Evolutionary conservation across 1,139 yeast genomes (phyloP), one percentile per base, ranked within the genome.

Genomic region (Kodamaea alishanica): DNA sequence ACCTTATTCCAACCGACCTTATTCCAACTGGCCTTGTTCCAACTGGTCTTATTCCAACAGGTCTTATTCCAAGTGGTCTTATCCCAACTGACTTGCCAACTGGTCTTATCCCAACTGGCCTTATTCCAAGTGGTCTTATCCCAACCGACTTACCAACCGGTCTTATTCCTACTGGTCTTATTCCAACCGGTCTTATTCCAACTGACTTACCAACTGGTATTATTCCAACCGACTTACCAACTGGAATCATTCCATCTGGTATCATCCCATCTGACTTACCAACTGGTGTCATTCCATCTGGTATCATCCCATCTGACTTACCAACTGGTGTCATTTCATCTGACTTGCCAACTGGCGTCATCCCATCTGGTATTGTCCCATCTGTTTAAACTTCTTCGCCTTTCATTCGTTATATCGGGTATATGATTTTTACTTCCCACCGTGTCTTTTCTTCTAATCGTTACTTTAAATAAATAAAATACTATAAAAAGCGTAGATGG

Each of bases 101-200:
- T 8, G 28, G 28, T 8, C 1, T 26, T 7, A 15, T 15, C 20
- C 28, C 28, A 8, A 26, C 10, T 8, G 31, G 20, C 8, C 20
- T 15, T 4, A 15, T 15, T 30, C 32, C 32, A 11, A 30, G n/a
- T 30, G 32, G 20, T 7, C 24, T 8, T 4, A 15, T 30, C 10
- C 32, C 24, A 30, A 30, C 32, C 4, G 77, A 29, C 20, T 15
- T 15, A 15, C 29, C 34, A 10, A 25, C 33, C 5, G 33, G 8
- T 31, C 2, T 12, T 4, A 10, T 24, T 23, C 33, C 33, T 3
- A 22, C 33, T 25, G 37, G 26, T 24, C 20, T n/a, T 4, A 10
- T 32, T 32, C 29, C 34, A 10, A 27, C 30, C 11, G 26, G 26
- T 24, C 4, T n/a, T n/a, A 10, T 32, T 32, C 28, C 32, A 10